A percentile compares a stretch with the other conserved stretches of the same genome.
These are phyloP conservation scores for Verticillium klebahnii DNA, from an alignment of 2,329 filamentous ascomycete species.

Conservation along the genomic window DNA sequence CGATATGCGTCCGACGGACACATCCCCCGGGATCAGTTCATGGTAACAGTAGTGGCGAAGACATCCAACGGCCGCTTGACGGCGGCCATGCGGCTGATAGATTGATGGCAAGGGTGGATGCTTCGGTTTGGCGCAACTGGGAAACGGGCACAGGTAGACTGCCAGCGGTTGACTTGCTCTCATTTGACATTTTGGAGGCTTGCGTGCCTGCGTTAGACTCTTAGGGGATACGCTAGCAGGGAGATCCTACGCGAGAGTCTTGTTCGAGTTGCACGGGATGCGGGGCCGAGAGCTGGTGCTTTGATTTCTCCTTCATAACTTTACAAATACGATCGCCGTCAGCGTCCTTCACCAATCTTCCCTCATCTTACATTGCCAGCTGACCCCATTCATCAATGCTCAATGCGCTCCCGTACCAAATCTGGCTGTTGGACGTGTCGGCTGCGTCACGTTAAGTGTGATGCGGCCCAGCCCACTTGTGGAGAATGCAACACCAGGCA, in stretches of 20 bases:
- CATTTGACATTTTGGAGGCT: background rate
- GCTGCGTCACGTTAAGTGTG: constrained; percentile 22
- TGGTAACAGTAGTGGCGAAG: constrained; percentile 2
- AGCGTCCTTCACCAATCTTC: background rate
- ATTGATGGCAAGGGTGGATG: background rate
- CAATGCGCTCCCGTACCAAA: constrained; percentile 11
- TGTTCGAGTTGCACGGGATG: background rate
- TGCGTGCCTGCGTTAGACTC: background rate
- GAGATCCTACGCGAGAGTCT: background rate
- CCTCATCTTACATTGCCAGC: background rate
- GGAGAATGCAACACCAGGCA: constrained; percentile 16
- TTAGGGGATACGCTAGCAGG: background rate
- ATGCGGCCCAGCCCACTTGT: constrained; percentile 18
- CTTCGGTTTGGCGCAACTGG: no score
- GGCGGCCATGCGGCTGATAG: background rate
- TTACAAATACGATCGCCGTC: background rate
- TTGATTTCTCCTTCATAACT: background rate
- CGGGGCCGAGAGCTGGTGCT: background rate
- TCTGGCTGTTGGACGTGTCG: constrained; percentile 23
- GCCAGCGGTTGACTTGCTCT: no score
- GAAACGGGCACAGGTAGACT: no score
- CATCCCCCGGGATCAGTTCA: constrained; percentile 2
- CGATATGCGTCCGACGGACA: constrained; percentile 1
- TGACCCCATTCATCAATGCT: background rate
- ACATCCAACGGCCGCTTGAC: background rate